Conservation (phyloP, 2,329 filamentous ascomycete genomes). For the Epichloe sibirici region DNA sequence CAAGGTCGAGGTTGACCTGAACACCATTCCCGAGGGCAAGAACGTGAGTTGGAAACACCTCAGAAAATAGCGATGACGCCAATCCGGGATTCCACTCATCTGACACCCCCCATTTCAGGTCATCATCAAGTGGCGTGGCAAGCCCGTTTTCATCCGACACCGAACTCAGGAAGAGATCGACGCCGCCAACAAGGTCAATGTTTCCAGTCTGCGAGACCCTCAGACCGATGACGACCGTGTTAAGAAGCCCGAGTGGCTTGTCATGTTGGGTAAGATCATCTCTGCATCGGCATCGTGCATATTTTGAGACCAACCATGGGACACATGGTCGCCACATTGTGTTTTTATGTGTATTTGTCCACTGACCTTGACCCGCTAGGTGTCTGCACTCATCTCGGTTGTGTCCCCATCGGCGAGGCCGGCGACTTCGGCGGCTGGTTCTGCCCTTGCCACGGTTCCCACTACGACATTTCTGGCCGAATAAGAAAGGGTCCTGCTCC, state of each 20-base stretch:
- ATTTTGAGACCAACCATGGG: not conserved
- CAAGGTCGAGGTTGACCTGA: constrained; percentile 96
- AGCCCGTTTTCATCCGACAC: constrained; percentile 99
- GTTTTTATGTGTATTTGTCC: not conserved
- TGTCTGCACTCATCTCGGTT: constrained; percentile 98
- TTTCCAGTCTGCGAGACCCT: constrained; percentile 77
- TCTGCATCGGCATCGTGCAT: not conserved
- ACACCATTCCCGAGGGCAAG: constrained; percentile 94
- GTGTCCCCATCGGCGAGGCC: constrained; percentile 97
- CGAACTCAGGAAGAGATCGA: constrained; percentile 87
- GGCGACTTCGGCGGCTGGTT: constrained; percentile 99
- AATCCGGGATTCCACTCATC: not conserved
- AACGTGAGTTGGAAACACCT: constrained; percentile 53
- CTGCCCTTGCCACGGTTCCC: constrained; percentile 99
- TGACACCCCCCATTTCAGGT: constrained; percentile 41
- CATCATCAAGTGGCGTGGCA: constrained; percentile 99
- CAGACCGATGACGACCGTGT: constrained; percentile 85
- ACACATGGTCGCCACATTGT: not conserved
- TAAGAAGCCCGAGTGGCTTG: constrained; percentile 95
- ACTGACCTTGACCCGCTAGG: constrained; percentile 34
- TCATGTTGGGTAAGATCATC: constrained; percentile 71
- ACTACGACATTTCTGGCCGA: constrained; percentile 99
- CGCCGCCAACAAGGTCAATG: constrained; percentile 81
- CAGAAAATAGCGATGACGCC: not conserved
- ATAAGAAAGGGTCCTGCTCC: constrained; percentile 95